Conservation (phyloP, 2,329 filamentous ascomycete species). For the Verticillium nonalfalfae region DNA sequence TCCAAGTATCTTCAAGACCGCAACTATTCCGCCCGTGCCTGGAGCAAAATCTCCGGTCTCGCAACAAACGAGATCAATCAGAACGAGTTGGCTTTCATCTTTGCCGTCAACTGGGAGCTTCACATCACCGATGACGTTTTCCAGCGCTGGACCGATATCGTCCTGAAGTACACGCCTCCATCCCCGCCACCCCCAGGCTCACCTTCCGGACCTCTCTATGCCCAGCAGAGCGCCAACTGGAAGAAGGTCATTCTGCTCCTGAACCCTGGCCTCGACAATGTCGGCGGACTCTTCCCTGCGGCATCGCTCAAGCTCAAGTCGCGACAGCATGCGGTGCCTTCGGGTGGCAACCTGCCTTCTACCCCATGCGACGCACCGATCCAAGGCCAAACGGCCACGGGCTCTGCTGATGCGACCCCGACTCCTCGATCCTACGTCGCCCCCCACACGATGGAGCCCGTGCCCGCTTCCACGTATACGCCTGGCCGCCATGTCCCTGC, state of each 20-base stretch:
- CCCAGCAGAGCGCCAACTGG: conserved; percentile 48
- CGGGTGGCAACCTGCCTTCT: not conserved
- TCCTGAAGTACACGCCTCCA: conserved; percentile 74
- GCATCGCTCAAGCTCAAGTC: conserved; percentile 14
- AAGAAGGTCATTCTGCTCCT: conserved; percentile 51
- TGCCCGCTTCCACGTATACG: conserved; percentile 32
- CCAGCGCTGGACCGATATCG: conserved; percentile 89
- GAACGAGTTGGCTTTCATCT: conserved; percentile 88
- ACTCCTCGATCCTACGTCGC: conserved; percentile 33
- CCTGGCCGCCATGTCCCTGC: conserved; percentile 43
- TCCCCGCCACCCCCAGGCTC: conserved; percentile 49
- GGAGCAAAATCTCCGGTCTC: conserved; percentile 99
- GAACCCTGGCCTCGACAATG: conserved; percentile 51
- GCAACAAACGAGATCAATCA: conserved; percentile 91
- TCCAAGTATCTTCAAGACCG: conserved; percentile 98
- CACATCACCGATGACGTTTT: conserved; percentile 88
- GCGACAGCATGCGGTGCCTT: conserved; percentile 28
- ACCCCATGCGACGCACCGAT: not conserved
- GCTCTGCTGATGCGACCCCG: conserved; percentile 26
- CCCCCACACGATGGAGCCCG: conserved; percentile 44
- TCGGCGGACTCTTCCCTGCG: conserved; percentile 42
- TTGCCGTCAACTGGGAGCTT: conserved; percentile 87
- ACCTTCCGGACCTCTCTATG: conserved; percentile 28
- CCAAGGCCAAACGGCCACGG: not conserved
- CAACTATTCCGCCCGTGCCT: conserved; percentile 94